Percentiles rank a stretch among this genome's conserved stretches.
These are phyloP conservation scores for Corchorus capsularis DNA, from an alignment of 345 rosid genomes.

Conservation along the genomic window DNA sequence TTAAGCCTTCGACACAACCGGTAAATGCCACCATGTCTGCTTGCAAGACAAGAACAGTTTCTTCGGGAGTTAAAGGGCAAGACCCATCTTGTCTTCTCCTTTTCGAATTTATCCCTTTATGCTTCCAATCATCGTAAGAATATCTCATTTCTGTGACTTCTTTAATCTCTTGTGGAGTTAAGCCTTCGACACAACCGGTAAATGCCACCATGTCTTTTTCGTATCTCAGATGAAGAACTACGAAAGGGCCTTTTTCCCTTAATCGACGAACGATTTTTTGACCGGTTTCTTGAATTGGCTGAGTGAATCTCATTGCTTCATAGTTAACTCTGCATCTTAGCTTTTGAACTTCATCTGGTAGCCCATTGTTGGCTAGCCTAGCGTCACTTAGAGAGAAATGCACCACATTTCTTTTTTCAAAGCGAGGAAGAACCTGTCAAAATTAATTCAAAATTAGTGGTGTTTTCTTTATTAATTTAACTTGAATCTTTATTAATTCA, in stretches of 20 bases:
- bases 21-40: conserved; percentile 97
- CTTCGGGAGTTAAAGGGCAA: conserved; percentile 96
- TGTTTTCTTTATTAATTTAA: no score
- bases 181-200: conserved; percentile 87
- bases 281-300: conserved; percentile 76
- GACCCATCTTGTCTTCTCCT: conserved; percentile 70
- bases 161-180: conserved; percentile 63
- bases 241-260: conserved; percentile 61
- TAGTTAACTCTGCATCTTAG: conserved; percentile 86
- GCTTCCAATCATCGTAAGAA: conserved; percentile 88
- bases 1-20: conserved; percentile 86
- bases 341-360: conserved; percentile 76
- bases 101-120: conserved; percentile 67
- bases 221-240: conserved; percentile 81
- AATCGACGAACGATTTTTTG: conserved; percentile 54
- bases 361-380: conserved; percentile 81
- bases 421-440: conserved; percentile 79
- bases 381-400: conserved; percentile 74
- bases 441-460: no score
- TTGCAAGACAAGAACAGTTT: conserved; percentile 66
- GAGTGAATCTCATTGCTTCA: conserved; percentile 71
- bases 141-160: conserved; percentile 79
- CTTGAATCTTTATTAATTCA: no score
- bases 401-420: conserved; percentile 62
- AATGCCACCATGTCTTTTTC: conserved; percentile 97